Evolutionary conservation across 2,329 filamentous ascomycete genomes (phyloP), one percentile per base, ranked within the genome.

Genomic region (Aspergillus thermomutatus): DNA sequence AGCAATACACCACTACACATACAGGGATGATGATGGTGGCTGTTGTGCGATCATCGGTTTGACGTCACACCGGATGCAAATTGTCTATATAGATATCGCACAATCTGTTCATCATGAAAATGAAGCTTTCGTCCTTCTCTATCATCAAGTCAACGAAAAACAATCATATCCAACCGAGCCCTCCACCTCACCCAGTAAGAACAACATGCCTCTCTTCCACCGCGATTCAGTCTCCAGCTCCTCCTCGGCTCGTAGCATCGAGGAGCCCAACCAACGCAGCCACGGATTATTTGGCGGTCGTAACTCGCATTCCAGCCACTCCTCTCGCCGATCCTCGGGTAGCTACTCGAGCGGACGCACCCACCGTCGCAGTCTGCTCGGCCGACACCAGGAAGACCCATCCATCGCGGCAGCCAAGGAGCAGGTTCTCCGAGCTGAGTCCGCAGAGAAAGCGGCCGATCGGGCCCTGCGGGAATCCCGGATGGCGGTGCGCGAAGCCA

Each of bases 381-480:
- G 72, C 62, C 71, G 75, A 58, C 65, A 73, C 49, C 76, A 81
- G 48, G 79, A 86, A 60, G 87, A 90, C 71, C 83, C 85, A 0
- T 82, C 78, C 60, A 88, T 90, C 66, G 65, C 81, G 1, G 77
- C 81, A 23, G 87, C 87, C 0, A 78, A 83, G 3, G 83, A 89
- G 72, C 81, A 83, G 34, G 82, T 90, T 21, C 76, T 85, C 63
- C 73, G 75, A 48, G 87, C 87, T 27, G 87, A 90, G 74, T 69
- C 75, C 0, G 85, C 86, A 0, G 87, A 90, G 74, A 73, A 77
- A 6, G 85, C 89, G 19, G 87, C 87, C 0, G 87, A 89, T 63
- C 78, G 82, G 2, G 87, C 87, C 0, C 72, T 89, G 14, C 77
- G 81, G 9, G 79, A 82, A 8, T 86, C 87, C 0, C 78, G 83